These are phyloP conservation scores for Achaetomium macrosporum DNA, from an alignment of 2,329 filamentous ascomycete species.

Conservation along the genomic window DNA sequence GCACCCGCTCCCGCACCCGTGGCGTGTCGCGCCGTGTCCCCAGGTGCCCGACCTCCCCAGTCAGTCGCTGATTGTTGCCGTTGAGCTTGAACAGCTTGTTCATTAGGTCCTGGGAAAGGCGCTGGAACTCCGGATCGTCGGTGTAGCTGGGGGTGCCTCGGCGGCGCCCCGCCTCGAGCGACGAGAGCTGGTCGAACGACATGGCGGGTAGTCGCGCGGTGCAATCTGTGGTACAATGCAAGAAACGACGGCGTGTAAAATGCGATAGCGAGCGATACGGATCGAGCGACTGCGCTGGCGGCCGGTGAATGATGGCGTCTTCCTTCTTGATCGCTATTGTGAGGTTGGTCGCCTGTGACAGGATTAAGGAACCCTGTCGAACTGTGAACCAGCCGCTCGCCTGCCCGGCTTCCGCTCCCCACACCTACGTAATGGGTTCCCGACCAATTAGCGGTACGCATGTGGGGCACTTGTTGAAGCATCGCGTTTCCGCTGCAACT, in stretches of 20 bases:
- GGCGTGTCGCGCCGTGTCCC: conserved; percentile 90
- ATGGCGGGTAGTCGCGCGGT: conserved; percentile 42
- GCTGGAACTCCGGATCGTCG: conserved; percentile 89
- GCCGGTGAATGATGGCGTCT: not conserved
- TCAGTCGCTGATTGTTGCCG: conserved; percentile 78
- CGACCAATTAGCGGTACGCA: not conserved
- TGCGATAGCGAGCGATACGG: conserved; percentile 1
- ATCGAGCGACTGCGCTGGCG: not conserved
- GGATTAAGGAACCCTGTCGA: conserved; percentile 6
- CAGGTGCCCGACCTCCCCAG: conserved; percentile 75
- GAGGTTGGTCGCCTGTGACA: conserved; percentile 13
- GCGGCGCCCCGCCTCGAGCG: conserved; percentile 69
- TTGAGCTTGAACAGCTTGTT: conserved; percentile 86
- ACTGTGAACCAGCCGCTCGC: not conserved
- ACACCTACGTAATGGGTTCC: conserved; percentile 14
- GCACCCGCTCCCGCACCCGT: conserved; percentile 82
- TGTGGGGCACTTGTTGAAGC: not conserved
- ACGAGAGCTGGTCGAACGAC: conserved; percentile 87
- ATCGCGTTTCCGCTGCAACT: conserved; percentile 3
- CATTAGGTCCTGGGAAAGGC: conserved; percentile 74
- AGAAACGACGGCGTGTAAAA: not conserved
- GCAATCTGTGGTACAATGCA: not conserved
- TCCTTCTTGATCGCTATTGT: not conserved
- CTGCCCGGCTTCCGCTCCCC: not conserved
- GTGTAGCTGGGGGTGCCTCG: conserved; percentile 69